Conservation (phyloP, 352 stramenopile genomes). For the Halophytophthora batemanensis region DNA sequence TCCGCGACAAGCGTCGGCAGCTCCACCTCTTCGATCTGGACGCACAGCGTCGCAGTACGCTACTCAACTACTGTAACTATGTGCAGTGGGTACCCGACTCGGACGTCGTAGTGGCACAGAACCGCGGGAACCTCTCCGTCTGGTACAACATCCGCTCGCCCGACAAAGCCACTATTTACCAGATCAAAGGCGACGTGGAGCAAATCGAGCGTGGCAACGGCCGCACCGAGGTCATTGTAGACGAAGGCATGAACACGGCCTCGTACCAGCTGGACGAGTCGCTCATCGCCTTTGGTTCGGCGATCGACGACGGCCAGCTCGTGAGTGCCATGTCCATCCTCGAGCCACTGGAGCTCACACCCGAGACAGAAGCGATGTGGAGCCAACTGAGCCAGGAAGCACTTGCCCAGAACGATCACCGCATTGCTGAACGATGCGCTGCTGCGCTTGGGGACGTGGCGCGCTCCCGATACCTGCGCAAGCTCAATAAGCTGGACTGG, state of each 20-base stretch:
- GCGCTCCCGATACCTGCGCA: constrained; percentile 84
- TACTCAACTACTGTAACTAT: constrained; percentile 95
- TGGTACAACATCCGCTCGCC: constrained; percentile 96
- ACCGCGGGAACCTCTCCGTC: constrained; percentile 88
- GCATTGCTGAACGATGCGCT: constrained; percentile 88
- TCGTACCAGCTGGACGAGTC: constrained; percentile 93
- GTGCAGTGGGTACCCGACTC: constrained; percentile 96
- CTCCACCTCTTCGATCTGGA: constrained; percentile 92
- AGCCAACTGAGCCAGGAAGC: constrained; percentile 86
- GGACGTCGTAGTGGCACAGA: constrained; percentile 95
- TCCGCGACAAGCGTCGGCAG: constrained; percentile 90
- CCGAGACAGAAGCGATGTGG: constrained; percentile 94
- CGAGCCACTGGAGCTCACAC: constrained; percentile 88
- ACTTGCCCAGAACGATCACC: constrained; percentile 83
- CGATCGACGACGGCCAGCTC: constrained; percentile 91
- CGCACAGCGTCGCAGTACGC: constrained; percentile 76
- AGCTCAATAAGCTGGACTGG: constrained; percentile 89
- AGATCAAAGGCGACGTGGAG: constrained; percentile 95
- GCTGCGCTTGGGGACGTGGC: constrained; percentile 91
- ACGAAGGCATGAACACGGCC: constrained; percentile 92
- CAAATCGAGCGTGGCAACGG: constrained; percentile 93
- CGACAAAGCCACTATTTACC: constrained; percentile 92
- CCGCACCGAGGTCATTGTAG: constrained; percentile 93
- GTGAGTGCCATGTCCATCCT: constrained; percentile 91
- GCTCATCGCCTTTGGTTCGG: constrained; percentile 93